Evolutionary conservation across 2,329 filamentous ascomycete species (phyloP), one percentile per base, ranked within the genome.

Genomic region (Escovopsis sp.): DNA sequence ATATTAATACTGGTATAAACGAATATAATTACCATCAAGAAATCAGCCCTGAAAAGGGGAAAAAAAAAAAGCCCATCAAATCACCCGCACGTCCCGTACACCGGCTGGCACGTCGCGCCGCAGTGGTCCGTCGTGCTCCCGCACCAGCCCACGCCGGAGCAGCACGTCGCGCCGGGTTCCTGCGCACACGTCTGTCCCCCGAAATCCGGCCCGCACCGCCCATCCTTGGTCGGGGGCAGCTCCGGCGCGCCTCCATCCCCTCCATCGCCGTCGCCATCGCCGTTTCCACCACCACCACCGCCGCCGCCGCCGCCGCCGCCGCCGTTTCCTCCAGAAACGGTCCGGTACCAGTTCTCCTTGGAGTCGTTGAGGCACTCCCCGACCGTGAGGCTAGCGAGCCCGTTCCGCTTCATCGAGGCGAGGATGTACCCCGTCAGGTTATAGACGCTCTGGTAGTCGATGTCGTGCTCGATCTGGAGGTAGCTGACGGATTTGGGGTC

Each of bases 391-490:
- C 64, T 59, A 16, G 48, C 53, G 48, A 64, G 65, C 1, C 67
- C 68, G 40, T 64, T 61, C 3, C 50, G 48, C 7, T 51, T 45
- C 35, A 74, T 54, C 34, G 56, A 59, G 32, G 54, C 43, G 35
- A 70, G 54, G 57, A 69, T 66, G 47, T 63, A 60, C 59, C 56
- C 53, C 2, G 58, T 58, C 41, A 72, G 53, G 43, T 65, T 65
- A 37, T 61, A 54, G 14, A 65, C 68, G 1, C 62, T 60, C 37
- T 67, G 61, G 44, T 65, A 59, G 14, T 70, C 61, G 6, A 67
- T 64, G 45, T 73, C 70, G 45, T 73, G 70, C 39, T 67, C 66
- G 47, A 79, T 74, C 14, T 66, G 60, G 36, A 79, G 62, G 57
- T 66, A 74, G 43, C 56, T 57, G 1, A 35, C 42, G 0, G 42